Percentiles rank a stretch among this genome's conserved stretches.
Evolutionary conservation across 2,329 filamentous ascomycete genomes (phyloP).

Genomic region (Claviceps sp.): DNA sequence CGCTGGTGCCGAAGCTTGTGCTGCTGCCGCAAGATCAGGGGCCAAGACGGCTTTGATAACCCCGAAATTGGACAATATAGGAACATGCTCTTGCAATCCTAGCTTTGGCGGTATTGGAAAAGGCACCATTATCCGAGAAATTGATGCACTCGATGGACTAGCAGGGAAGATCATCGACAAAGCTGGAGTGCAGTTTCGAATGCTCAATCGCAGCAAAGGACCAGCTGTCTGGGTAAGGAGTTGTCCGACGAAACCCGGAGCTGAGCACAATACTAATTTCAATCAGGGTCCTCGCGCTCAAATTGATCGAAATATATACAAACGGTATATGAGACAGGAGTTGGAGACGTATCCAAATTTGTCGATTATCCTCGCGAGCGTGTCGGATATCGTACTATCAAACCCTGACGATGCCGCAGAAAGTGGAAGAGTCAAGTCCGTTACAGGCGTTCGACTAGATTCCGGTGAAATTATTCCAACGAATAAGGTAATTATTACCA

Average conservation of each 20-base stretch:
- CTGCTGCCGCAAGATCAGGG: conserved; percentile 77
- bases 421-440: conserved; percentile 47
- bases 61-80: conserved; percentile 75
- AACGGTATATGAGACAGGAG: conserved; percentile 81
- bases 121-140: conserved; percentile 86
- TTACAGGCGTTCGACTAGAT: conserved; percentile 75
- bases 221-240: conserved; percentile 69
- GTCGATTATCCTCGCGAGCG: conserved; percentile 70
- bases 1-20: conserved; percentile 85
- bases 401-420: conserved; percentile 28
- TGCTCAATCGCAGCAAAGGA: conserved; percentile 79
- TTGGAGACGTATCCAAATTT: conserved; percentile 65
- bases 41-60: conserved; percentile 84
- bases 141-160: conserved; percentile 87
- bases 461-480: conserved; percentile 74
- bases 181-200: conserved; percentile 83
- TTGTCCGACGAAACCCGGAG: neutral
- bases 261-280: neutral
- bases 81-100: conserved; percentile 92
- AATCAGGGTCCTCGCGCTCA: conserved; percentile 71
- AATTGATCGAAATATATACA: conserved; percentile 83
- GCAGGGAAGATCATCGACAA: conserved; percentile 84
- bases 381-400: conserved; percentile 71
- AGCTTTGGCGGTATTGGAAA: conserved; percentile 98
- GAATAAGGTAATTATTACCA: conserved; percentile 80